A percentile compares a stretch with the other conserved stretches of the same genome.
Conservation (phyloP, 2,329 filamentous ascomycete genomes). For the Penicillium sp. region DNA sequence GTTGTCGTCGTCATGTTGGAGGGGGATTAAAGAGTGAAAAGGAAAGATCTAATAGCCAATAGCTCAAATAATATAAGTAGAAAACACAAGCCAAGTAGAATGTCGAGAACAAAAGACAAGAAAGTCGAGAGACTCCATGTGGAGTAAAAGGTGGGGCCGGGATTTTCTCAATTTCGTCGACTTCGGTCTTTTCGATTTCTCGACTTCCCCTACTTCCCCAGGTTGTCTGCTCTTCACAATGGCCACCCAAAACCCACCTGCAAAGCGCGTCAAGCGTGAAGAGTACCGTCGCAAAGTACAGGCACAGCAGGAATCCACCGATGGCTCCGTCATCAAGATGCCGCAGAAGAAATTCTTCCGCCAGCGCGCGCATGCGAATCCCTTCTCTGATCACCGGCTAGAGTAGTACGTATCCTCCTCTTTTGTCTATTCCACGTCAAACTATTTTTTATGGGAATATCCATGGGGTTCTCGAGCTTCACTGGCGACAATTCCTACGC, state of each 20-base stretch:
- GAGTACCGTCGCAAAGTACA: constrained; percentile 54
- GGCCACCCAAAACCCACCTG: constrained; percentile 37
- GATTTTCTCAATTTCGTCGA: constrained; percentile 8
- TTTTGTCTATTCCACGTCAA: neutral
- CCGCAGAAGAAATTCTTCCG: constrained; percentile 96
- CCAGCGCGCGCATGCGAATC: constrained; percentile 95
- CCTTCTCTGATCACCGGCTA: constrained; percentile 90
- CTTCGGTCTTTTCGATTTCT: constrained; percentile 2
- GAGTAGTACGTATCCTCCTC: constrained; percentile 66
- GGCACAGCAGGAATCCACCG: constrained; percentile 21
- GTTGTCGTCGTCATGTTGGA: constrained; percentile 8
- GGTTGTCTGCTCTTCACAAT: constrained; percentile 12
- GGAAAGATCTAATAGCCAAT: neutral
- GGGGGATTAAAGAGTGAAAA: neutral
- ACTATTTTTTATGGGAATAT: too few species aligned
- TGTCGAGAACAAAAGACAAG: neutral
- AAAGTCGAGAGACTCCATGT: neutral
- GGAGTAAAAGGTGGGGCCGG: constrained; percentile 15
- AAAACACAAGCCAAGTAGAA: neutral
- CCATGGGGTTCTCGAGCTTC: neutral
- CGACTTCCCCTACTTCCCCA: constrained; percentile 8
- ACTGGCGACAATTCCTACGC: neutral
- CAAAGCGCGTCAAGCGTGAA: constrained; percentile 66
- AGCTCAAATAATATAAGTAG: neutral
- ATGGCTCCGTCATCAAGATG: constrained; percentile 54